phyloP scores from a whole-genome alignment of 1,284 basidiomycete species.

The Cerioporus squamosus region DNA sequence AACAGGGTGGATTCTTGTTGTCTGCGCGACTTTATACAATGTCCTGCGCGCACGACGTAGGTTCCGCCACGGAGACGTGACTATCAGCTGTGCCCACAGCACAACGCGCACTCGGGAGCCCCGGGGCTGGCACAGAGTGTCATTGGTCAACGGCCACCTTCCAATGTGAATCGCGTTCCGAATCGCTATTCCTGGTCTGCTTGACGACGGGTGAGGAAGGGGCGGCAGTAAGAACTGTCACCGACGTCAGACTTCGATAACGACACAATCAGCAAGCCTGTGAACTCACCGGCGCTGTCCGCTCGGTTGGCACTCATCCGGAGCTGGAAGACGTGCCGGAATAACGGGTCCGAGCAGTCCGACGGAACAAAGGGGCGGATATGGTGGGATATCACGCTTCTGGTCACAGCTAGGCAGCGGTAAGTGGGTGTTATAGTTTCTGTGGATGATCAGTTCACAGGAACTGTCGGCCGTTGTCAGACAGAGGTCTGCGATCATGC shows the following conservation, averaged over 20 bases:
- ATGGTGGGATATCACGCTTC: too few species aligned
- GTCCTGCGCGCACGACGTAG: not conserved
- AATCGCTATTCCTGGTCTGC: not conserved
- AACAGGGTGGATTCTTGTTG: not conserved
- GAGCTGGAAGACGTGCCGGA: not conserved
- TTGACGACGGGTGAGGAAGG: not conserved
- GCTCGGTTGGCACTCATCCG: not conserved
- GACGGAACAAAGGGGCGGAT: not conserved
- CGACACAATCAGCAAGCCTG: constrained; percentile 8
- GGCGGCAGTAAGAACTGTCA: not conserved
- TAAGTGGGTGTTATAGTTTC: too few species aligned
- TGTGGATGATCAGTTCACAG: too few species aligned
- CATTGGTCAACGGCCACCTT: too few species aligned
- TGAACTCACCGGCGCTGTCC: not conserved
- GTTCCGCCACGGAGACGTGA: not conserved
- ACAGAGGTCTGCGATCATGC: too few species aligned
- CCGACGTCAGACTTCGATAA: constrained; percentile 3
- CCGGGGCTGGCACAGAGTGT: too few species aligned
- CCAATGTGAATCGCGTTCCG: not conserved
- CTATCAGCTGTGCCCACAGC: not conserved
- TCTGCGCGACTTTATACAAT: not conserved
- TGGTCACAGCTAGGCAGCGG: too few species aligned
- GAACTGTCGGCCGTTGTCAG: too few species aligned
- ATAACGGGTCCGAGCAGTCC: constrained; percentile 6
- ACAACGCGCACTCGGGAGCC: too few species aligned